Base-by-base conservation (phyloP, 2,329 filamentous ascomycete species). In the Fusarium sulawesiense region DNA sequence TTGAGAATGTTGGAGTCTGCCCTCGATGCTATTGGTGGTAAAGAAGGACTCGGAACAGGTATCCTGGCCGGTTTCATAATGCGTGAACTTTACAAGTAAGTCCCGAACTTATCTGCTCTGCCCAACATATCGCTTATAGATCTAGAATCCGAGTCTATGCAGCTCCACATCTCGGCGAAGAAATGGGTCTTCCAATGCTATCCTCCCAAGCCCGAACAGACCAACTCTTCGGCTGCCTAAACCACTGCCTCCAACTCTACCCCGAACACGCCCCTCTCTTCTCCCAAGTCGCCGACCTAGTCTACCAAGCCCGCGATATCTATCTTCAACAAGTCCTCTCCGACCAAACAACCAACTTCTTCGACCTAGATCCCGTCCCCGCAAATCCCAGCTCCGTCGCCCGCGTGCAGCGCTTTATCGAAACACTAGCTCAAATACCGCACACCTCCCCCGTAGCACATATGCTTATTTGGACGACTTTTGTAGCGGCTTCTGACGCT, bases 221-320 rank as follows among this genome's bases (percentile, higher is more conserved):
- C 2, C 64, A 73, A 14, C 59, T 76, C 0, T 68, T 76, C 2
- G 71, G 73, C 1, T 75, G 71, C 8, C 66, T 76, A 1, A 69
- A 66, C 21, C 63, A 74, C 49, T 74, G 71, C 0, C 57, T 72
- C 4, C 93, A 97, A 76, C 87, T 93, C 7, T 85, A 88, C 10
- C 87, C 97, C 72, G 93, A 97, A 76, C 93, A 93, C 64, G 87
- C 90, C 7, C 81, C 97, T 2, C 88, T 92, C 3, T 91, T 90
- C 70, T 90, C 89, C 2, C 90, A 93, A 47, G 87, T 97, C 73
- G 85, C 90, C 46, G 95, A 97, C 68, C 91, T 97, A 83, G 93
- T 92, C 73, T 88, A 97, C 2, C 93, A 97, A 76, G 93, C 93
- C 1, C 91, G 92, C 6, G 88, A 90, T 3, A 97, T 97, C 50